These are phyloP conservation scores for Linnemannia hyalina DNA, from an alignment of 192 early-diverging fungal genomes.

Conservation along the genomic window DNA sequence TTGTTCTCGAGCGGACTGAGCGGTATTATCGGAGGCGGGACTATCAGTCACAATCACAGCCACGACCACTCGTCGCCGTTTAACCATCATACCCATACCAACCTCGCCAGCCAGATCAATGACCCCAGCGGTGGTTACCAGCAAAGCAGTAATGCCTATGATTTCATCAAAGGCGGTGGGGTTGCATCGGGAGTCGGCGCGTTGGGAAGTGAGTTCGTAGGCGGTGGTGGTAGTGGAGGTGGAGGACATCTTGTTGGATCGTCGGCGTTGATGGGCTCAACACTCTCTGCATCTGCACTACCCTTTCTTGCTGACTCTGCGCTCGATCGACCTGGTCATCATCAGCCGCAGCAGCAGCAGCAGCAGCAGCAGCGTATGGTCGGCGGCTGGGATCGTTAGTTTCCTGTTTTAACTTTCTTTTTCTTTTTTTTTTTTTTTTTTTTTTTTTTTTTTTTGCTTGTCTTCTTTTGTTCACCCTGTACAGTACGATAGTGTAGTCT, in stretches of 20 bases:
- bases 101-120: background rate
- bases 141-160: background rate
- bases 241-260: background rate
- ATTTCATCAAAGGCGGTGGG: background rate
- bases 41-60: conserved; percentile 33
- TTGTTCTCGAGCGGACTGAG: conserved; percentile 51
- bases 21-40: conserved; percentile 52
- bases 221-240: background rate
- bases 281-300: conserved; percentile 38
- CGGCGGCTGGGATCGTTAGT: conserved; percentile 39
- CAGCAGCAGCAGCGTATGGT: conserved; percentile 5
- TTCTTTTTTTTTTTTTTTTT: background rate
- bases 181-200: background rate
- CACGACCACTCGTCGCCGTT: background rate
- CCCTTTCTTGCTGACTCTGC: conserved; percentile 29
- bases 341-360: background rate
- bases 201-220: background rate
- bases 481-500: background rate
- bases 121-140: background rate
- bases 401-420: background rate
- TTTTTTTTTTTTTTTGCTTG: conserved; percentile 11
- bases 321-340: conserved; percentile 38
- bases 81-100: conserved; percentile 20
- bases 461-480: conserved; percentile 1
- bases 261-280: conserved; percentile 10